Base-by-base conservation (phyloP, 1,284 basidiomycete species). In the Coniferiporia weirii region DNA sequence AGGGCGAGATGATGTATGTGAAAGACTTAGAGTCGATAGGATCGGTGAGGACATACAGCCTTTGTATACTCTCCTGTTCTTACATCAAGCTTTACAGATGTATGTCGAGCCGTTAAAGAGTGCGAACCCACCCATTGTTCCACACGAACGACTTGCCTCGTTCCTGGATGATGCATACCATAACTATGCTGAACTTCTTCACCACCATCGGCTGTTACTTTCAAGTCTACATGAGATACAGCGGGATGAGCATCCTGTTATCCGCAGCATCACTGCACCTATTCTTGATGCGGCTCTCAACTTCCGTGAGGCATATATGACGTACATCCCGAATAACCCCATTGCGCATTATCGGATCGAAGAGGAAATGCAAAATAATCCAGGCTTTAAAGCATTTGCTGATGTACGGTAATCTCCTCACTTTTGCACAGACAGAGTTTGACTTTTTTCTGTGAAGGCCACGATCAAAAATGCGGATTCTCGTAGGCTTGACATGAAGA, bases 1-100 rank as follows among this genome's bases (percentile, higher is more conserved):
- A 95, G 68, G 91, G 90, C 60, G 96, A 99, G 74, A 95, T 96
- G 87, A 84, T 87, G 54, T 98, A 98, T 70, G 91, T 97, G 10
- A 87, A 87, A 59, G 97, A 99, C 76, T 74, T 99, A 32, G 90
- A 95, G 68, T 88, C 90, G 57, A 89, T 98, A 59, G 89, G 93
- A 62, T 80, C 76, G 56, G 91, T 93, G 61, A 54, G 83, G 72
- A 50, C 8, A 40, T 40, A 7, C 43, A 19, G 63, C 61, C 27
- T 27, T 57, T 66, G 67, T 35, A 61, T 44, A 58, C 46, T 49
- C 52, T 12, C 5, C 32, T 27, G 49, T 35, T 38, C 40, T 63
- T 40, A 40, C 54, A 19, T 44, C 52, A 35, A 34, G 10, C 50
- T 45, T 56, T 12, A 34, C 56, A 91, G 89, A 87, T 91, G 77